Conservation (phyloP, 495 filamentous ascomycete genomes). For the Annulohypoxylon bovei region DNA sequence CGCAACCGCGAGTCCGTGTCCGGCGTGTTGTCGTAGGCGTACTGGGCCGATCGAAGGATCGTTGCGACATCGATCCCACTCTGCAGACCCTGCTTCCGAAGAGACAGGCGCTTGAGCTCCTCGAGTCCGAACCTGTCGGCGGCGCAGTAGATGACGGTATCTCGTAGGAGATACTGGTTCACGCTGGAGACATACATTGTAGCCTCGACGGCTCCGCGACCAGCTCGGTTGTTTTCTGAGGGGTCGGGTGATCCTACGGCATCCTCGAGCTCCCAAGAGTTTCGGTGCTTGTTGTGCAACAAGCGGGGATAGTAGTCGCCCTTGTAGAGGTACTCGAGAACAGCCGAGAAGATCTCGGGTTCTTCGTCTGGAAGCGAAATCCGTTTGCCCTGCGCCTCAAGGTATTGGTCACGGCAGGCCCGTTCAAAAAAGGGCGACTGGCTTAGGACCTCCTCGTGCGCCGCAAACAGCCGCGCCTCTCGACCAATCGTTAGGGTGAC, state of each 20-base stretch:
- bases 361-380: slow-evolving; percentile 86
- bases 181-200: slow-evolving; percentile 75
- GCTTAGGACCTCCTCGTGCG: slow-evolving; percentile 86
- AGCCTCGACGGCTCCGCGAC: slow-evolving; percentile 72
- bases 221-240: slow-evolving; percentile 56
- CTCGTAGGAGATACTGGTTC: slow-evolving; percentile 78
- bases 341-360: slow-evolving; percentile 86
- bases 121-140: slow-evolving; percentile 87
- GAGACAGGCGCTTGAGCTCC: slow-evolving; percentile 84
- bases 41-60: slow-evolving; percentile 89
- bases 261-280: slow-evolving; percentile 79
- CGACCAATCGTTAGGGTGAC: slow-evolving; percentile 82
- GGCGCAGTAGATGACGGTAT: slow-evolving; percentile 92
- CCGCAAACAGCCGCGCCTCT: slow-evolving; percentile 88
- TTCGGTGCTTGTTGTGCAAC: slow-evolving; percentile 71
- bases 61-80: slow-evolving; percentile 83
- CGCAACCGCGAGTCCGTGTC: slow-evolving; percentile 89
- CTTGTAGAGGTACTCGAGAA: slow-evolving; percentile 95
- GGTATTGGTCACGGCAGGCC: slow-evolving; percentile 68
- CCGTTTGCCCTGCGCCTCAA: slow-evolving; percentile 69
- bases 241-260: slow-evolving; percentile 52
- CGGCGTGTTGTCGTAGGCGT: slow-evolving; percentile 92
- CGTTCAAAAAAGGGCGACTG: slow-evolving; percentile 82
- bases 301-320: slow-evolving; percentile 89
- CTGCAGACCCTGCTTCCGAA: slow-evolving; percentile 93